These are phyloP conservation scores for Hypoxylon sp. DNA, from an alignment of 2,329 filamentous ascomycete species.

Conservation along the genomic window DNA sequence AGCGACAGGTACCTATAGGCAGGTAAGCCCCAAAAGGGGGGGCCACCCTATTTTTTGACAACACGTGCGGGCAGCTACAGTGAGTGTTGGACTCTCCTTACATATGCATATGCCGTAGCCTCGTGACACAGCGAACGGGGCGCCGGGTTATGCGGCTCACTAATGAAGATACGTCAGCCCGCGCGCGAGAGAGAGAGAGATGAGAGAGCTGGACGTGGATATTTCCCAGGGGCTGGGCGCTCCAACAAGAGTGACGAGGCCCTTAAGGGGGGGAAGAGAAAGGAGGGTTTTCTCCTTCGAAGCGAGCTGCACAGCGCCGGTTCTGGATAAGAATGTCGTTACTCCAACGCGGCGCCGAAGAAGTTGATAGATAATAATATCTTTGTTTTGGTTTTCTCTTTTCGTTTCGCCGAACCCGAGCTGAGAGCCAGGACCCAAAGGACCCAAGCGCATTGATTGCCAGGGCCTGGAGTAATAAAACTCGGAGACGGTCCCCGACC, in stretches of 20 bases:
- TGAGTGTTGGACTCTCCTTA: constrained; percentile 24
- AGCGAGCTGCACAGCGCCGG: constrained; percentile 31
- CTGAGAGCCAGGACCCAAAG: constrained; percentile 8
- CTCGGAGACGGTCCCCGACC: constrained; percentile 30
- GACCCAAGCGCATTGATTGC: constrained; percentile 25
- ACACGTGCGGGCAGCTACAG: constrained; percentile 33
- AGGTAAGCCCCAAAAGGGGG: not conserved
- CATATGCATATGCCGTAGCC: constrained; percentile 35
- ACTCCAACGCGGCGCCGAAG: constrained; percentile 19
- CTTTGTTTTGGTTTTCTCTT: not conserved
- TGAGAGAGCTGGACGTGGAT: constrained; percentile 12
- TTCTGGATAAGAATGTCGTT: constrained; percentile 17
- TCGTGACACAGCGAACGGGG: constrained; percentile 34
- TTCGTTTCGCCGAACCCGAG: constrained; percentile 21
- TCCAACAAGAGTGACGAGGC: constrained; percentile 7
- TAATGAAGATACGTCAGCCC: constrained; percentile 34
- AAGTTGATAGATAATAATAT: not conserved
- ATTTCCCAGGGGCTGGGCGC: constrained; percentile 13
- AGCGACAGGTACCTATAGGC: too few species aligned
- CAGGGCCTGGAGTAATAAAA: constrained; percentile 33
- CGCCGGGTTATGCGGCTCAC: constrained; percentile 32
- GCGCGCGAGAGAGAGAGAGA: too few species aligned
- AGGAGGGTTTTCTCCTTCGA: not conserved
- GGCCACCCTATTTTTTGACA: constrained; percentile 25
- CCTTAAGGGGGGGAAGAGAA: too few species aligned